These are phyloP conservation scores for Neurospora sp. DNA, from an alignment of 495 filamentous ascomycete genomes.

Conservation along the genomic window DNA sequence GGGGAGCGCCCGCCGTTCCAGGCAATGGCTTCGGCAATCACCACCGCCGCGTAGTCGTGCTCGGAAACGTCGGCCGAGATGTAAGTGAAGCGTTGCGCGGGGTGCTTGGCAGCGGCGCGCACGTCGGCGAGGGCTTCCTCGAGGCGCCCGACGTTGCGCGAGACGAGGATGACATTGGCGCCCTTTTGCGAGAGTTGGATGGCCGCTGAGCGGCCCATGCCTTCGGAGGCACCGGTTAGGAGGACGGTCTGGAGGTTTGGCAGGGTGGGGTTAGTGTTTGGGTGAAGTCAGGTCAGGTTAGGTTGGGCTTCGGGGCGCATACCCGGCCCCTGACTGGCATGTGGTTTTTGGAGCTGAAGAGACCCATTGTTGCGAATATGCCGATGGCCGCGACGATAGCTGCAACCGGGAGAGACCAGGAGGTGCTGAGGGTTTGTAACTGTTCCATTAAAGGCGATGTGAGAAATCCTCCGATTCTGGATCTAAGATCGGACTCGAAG, in stretches of 20 bases:
- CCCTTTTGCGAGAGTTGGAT: slow-evolving; percentile 69
- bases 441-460: slow-evolving; percentile 8
- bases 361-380: slow-evolving; percentile 41
- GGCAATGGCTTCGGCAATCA: slow-evolving; percentile 62
- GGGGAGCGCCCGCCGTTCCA: slow-evolving; percentile 72
- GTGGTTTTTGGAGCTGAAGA: slow-evolving; percentile 57
- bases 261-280: not conserved
- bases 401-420: slow-evolving; percentile 18
- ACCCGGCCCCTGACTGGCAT: slow-evolving; percentile 77
- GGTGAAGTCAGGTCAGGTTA: not conserved
- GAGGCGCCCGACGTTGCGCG: slow-evolving; percentile 69
- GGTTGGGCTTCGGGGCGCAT: slow-evolving; percentile 12
- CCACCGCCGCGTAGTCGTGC: slow-evolving; percentile 50
- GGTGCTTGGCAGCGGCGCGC: slow-evolving; percentile 49
- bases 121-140: slow-evolving; percentile 57
- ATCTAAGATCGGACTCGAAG: not conserved
- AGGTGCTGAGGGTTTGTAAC: slow-evolving; percentile 3
- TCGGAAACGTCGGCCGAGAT: slow-evolving; percentile 76
- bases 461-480: not conserved
- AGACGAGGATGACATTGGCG: slow-evolving; percentile 76
- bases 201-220: slow-evolving; percentile 72
- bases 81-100: slow-evolving; percentile 68
- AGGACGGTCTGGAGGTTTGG: slow-evolving; percentile 54
- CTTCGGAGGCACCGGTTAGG: slow-evolving; percentile 86
- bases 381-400: slow-evolving; percentile 38